These are phyloP conservation scores for Cystofilobasidium capitatum DNA, from an alignment of 768 basidiomycete genomes.

Conservation along the genomic window DNA sequence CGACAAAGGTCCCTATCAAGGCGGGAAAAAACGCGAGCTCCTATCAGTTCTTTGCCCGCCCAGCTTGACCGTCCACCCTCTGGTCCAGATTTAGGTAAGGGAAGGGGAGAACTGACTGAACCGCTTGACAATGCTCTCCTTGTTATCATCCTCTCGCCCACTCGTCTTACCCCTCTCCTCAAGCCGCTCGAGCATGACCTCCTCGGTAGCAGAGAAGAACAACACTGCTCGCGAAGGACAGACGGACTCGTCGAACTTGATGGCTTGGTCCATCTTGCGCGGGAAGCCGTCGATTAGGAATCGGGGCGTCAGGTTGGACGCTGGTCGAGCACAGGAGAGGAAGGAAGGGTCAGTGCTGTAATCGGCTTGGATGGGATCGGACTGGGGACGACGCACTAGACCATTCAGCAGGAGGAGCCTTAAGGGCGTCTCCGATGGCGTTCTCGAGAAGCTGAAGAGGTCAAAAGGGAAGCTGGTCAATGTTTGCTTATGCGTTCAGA, in stretches of 20 bases:
- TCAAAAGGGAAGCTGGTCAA: background rate
- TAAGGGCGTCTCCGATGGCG: constrained; percentile 64
- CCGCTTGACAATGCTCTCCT: constrained; percentile 90
- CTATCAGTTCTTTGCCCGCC: no score
- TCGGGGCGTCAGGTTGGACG: constrained; percentile 38
- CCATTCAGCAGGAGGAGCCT: constrained; percentile 32
- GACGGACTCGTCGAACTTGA: constrained; percentile 79
- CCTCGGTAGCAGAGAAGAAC: constrained; percentile 77
- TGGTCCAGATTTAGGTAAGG: background rate
- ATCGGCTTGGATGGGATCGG: background rate
- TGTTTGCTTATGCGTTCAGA: background rate
- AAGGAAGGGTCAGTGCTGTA: background rate
- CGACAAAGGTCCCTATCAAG: constrained; percentile 60
- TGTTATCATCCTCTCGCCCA: constrained; percentile 91
- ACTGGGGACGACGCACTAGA: constrained; percentile 14
- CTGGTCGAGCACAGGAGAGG: background rate
- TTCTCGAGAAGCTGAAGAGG: constrained; percentile 66
- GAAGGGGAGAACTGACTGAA: constrained; percentile 55
- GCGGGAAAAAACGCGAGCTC: background rate
- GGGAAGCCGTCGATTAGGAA: constrained; percentile 98
- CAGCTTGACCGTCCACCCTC: constrained; percentile 31
- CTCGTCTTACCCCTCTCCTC: constrained; percentile 85
- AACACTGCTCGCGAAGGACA: constrained; percentile 70
- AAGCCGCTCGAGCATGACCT: constrained; percentile 75
- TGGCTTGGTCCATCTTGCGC: constrained; percentile 95